Base-by-base conservation (phyloP, 2,329 filamentous ascomycete genomes). In the Chrysosporium keratinophilum region DNA sequence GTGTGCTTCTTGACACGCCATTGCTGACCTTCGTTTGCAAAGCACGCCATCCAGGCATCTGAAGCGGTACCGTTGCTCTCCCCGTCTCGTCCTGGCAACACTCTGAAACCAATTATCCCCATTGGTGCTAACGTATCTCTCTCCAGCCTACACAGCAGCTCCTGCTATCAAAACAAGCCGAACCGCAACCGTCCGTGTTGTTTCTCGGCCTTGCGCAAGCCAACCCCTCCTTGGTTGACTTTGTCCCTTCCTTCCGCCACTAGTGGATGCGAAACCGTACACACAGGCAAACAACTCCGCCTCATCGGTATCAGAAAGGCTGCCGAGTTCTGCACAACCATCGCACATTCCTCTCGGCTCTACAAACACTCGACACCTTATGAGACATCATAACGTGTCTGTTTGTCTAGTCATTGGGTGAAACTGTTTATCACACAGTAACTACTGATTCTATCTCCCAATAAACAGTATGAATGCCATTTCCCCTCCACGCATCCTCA, bases 241-340 rank as follows among this genome's bases (percentile, higher is more conserved):
- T 44, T 43, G 34, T 41, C 37, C 55, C 49, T 55, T 49, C 52
- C 47, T 57, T 52, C 42, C 41, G 12, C 42, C 14, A 3, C 28
- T 12, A 37, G 17, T 37, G 33, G 42, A 46, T 39, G 39, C 39
- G 15, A 34, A 34, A 28, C 23, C 17, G 15, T 15, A 34, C 23
- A 50, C 41, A 50, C 9, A 39, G 33, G 7, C 43, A 47, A 40
- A 49, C 46, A 28, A 28, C 1, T 28, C 46, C 14, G 11, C 12
- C 20, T 20, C 17, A 40, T 28, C 19, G 7, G 19, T 10, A 49
- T 40, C 23, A 37, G 2, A 51, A 44, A 51, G 37, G 49, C 49
- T 51, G 49, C 49, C 41, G 39, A 28, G 46, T 45, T 40, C 17
- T 47, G 48, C n/a, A 42, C 48, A 41, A 41, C 19, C 28, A 28